Conservation (phyloP, 176 grass and related monocot genomes). For the Avena sativa region DNA sequence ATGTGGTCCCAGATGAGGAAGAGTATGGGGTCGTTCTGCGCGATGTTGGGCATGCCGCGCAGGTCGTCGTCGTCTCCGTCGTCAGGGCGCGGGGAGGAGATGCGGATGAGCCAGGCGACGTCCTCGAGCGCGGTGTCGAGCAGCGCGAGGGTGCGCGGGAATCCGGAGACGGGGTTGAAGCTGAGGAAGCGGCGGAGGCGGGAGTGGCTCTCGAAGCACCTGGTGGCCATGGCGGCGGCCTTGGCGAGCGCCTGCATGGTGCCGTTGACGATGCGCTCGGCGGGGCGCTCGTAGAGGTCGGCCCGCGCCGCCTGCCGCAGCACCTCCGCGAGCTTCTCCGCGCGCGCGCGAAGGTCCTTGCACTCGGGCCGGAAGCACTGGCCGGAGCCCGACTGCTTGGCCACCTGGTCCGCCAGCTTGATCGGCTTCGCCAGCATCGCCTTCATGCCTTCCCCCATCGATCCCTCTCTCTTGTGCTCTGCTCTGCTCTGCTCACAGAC, state of each 20-base stretch:
- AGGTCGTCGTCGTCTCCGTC: slow-evolving; percentile 46
- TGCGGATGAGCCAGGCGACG: slow-evolving; percentile 83
- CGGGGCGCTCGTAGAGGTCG: slow-evolving; percentile 90
- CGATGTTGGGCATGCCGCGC: slow-evolving; percentile 72
- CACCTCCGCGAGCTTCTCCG: slow-evolving; percentile 69
- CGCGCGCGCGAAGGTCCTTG: slow-evolving; percentile 64
- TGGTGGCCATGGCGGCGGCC: slow-evolving; percentile 50
- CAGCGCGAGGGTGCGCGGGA: slow-evolving; percentile 63
- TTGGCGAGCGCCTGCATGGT: slow-evolving; percentile 66
- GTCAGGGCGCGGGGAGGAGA: slow-evolving; percentile 58
- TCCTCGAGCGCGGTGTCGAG: slow-evolving; percentile 85
- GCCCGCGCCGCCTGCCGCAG: slow-evolving; percentile 84
- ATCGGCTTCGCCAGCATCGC: slow-evolving; percentile 84
- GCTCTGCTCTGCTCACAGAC: no score
- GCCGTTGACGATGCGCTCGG: slow-evolving; percentile 61
- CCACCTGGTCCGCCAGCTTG: slow-evolving; percentile 84
- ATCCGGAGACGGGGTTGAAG: slow-evolving; percentile 61
- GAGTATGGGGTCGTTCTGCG: slow-evolving; percentile 76
- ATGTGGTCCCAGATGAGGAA: slow-evolving; percentile 74
- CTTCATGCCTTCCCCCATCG: slow-evolving; percentile 78
- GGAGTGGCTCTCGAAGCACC: slow-evolving; percentile 74
- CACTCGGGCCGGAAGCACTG: slow-evolving; percentile 70
- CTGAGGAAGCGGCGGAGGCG: slow-evolving; percentile 76
- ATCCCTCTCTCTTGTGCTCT: no score
- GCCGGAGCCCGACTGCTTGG: slow-evolving; percentile 58